A percentile compares a stretch with the other conserved stretches of the same genome.
Conservation (phyloP, 768 basidiomycete genomes). For the Calvatia gigantea region DNA sequence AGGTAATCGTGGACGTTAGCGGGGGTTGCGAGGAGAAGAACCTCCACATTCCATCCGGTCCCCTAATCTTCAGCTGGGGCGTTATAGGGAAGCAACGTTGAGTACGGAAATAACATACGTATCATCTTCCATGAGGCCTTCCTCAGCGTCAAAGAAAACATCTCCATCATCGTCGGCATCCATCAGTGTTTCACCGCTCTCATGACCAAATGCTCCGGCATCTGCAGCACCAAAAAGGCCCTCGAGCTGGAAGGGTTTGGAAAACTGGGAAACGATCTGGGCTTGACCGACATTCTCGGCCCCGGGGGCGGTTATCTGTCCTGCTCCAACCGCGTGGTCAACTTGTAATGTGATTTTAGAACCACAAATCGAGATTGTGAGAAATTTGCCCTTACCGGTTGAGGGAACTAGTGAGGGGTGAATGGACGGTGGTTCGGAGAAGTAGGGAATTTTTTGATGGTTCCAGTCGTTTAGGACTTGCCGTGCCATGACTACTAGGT, state of each 20-base stretch:
- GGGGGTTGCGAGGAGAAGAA: constrained; percentile 27
- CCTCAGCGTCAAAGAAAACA: constrained; percentile 39
- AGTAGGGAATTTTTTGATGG: constrained; percentile 91
- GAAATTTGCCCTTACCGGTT: constrained; percentile 27
- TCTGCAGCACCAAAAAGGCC: constrained; percentile 82
- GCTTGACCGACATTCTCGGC: constrained; percentile 81
- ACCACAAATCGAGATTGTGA: background rate
- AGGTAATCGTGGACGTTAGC: constrained; percentile 38
- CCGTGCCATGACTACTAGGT: constrained; percentile 77
- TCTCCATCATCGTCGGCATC: constrained; percentile 42
- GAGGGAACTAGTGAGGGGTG: constrained; percentile 77
- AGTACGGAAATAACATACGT: constrained; percentile 22
- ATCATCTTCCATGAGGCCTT: constrained; percentile 38
- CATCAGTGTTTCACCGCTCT: constrained; percentile 39
- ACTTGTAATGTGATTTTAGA: background rate
- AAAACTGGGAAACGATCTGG: constrained; percentile 67
- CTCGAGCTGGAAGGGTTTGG: constrained; percentile 75
- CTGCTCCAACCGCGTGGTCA: constrained; percentile 17
- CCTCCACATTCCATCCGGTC: constrained; percentile 34
- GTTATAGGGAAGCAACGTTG: constrained; percentile 15
- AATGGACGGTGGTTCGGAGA: constrained; percentile 69
- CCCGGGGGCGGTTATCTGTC: constrained; percentile 53
- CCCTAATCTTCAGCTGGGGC: constrained; percentile 18
- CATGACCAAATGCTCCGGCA: constrained; percentile 68
- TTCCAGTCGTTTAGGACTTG: constrained; percentile 92